These are phyloP conservation scores for Bolboschoenoplectus hybrid DNA, from an alignment of 202 grass and related monocot species.

Conservation along the genomic window DNA sequence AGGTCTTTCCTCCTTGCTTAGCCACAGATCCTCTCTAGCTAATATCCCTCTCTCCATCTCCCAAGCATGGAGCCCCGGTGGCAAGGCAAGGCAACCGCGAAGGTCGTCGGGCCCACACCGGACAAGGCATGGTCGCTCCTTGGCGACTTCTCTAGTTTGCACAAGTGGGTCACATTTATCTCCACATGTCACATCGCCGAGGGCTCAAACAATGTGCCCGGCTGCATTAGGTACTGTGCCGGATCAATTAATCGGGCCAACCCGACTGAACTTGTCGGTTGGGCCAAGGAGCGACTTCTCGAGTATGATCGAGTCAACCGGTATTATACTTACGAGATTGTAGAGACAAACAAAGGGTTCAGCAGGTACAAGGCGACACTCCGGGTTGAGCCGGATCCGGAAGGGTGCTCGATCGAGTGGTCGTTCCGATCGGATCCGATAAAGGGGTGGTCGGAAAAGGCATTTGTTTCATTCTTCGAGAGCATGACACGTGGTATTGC, in stretches of 20 bases:
- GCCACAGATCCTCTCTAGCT: not conserved
- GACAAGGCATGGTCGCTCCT: conserved; percentile 65
- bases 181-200: conserved; percentile 52
- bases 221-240: conserved; percentile 73
- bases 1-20: not conserved
- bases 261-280: conserved; percentile 41
- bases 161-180: conserved; percentile 61
- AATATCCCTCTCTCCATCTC: not conserved
- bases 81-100: conserved; percentile 56
- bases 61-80: conserved; percentile 32
- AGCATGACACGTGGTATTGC: conserved; percentile 62
- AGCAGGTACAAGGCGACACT: conserved; percentile 60
- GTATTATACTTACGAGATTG: conserved; percentile 68
- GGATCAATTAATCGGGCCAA: conserved; percentile 57
- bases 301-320: conserved; percentile 46
- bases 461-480: conserved; percentile 53
- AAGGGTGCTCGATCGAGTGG: conserved; percentile 67
- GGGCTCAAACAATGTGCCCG: conserved; percentile 43
- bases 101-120: conserved; percentile 41
- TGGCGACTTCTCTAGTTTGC: conserved; percentile 60
- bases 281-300: conserved; percentile 70
- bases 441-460: conserved; percentile 51
- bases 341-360: conserved; percentile 83
- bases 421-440: conserved; percentile 68
- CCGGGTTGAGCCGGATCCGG: conserved; percentile 44